A percentile compares a stretch with the other conserved stretches of the same genome.
These are phyloP conservation scores for Salix udensis DNA, from an alignment of 345 rosid genomes.

Conservation along the genomic window DNA sequence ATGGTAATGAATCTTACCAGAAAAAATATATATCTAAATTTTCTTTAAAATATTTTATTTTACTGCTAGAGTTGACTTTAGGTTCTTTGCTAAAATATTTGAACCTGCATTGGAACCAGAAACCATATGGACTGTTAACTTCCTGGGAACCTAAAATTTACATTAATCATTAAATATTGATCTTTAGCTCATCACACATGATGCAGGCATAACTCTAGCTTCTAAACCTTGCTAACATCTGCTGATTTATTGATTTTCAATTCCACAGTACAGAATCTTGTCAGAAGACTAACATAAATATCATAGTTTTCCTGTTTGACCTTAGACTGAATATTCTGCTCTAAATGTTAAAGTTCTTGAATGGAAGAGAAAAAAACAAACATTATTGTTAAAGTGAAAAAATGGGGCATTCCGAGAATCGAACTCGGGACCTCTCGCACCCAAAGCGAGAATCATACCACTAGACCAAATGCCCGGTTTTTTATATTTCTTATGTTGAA, in stretches of 20 bases:
- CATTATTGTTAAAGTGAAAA: not conserved
- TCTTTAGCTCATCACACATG: not conserved
- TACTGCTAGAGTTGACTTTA: not conserved
- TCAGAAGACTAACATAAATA: not conserved
- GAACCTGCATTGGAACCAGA: not conserved
- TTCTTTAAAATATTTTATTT: not conserved
- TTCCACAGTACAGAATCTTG: not conserved
- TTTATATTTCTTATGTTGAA: too few relatives aligned
- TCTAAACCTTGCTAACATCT: not conserved
- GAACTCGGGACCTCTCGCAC: constrained; percentile 78
- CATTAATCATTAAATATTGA: not conserved
- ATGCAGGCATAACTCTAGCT: not conserved
- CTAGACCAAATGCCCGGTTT: constrained; percentile 62
- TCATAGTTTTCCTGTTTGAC: not conserved
- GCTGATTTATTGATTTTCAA: not conserved
- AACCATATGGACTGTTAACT: not conserved
- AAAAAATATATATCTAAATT: not conserved
- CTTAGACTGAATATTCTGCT: not conserved
- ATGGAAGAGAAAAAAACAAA: not conserved
- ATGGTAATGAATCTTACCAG: not conserved
- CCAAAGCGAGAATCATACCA: constrained; percentile 87
- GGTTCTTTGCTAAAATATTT: not conserved
- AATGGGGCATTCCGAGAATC: constrained; percentile 66
- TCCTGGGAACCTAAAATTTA: not conserved
- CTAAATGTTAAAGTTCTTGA: not conserved